Conservation (phyloP, 768 basidiomycete species). For the Dioszegia hungarica region DNA sequence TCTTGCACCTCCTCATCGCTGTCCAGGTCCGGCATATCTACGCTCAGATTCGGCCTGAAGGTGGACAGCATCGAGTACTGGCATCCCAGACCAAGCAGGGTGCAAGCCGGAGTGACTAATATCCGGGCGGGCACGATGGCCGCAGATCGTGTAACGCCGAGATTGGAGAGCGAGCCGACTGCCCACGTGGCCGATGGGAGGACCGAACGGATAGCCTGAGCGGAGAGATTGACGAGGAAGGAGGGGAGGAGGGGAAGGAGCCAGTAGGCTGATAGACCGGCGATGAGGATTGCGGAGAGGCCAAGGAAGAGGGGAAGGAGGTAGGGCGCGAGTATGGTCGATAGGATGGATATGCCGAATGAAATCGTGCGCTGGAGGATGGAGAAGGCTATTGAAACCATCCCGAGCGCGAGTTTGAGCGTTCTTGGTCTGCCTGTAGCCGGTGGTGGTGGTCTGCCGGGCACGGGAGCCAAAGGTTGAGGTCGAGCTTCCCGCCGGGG, state of each 20-base stretch:
- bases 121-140: background rate
- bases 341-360: background rate
- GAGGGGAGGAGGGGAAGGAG: constrained; percentile 8
- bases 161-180: background rate
- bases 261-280: background rate
- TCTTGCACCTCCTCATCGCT: background rate
- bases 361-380: background rate
- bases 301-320: background rate
- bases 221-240: background rate
- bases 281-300: background rate
- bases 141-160: background rate
- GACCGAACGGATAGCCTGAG: background rate
- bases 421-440: background rate
- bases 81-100: background rate
- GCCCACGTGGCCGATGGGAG: background rate
- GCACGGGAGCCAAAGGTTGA: background rate
- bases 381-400: background rate
- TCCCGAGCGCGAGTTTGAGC: too few species aligned
- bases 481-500: background rate
- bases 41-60: constrained; percentile 8
- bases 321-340: background rate
- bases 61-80: constrained; percentile 7
- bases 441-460: background rate
- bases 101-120: background rate
- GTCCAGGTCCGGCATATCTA: constrained; percentile 5